These are phyloP conservation scores for Candida stauntonica DNA, from an alignment of 805 yeast genomes.

Conservation along the genomic window DNA sequence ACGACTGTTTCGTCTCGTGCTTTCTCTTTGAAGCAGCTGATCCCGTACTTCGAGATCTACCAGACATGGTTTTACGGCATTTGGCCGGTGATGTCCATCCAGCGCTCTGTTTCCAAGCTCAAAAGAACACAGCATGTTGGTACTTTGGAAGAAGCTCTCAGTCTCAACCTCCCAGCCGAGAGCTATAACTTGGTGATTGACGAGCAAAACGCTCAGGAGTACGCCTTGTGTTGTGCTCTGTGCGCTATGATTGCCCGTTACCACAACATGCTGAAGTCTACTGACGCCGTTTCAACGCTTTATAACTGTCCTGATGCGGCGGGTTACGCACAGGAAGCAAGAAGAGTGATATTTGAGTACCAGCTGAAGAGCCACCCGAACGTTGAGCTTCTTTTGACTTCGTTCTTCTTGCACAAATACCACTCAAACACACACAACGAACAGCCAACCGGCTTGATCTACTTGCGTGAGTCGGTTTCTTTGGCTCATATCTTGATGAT, in stretches of 20 bases:
- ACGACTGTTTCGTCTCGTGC: too few species aligned
- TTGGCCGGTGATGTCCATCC: slow-evolving; percentile 24
- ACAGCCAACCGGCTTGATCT: slow-evolving; percentile 16
- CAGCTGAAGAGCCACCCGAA: slow-evolving; percentile 18
- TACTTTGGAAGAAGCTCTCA: slow-evolving; percentile 6
- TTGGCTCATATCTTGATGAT: slow-evolving; percentile 21
- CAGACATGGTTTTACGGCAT: slow-evolving; percentile 27
- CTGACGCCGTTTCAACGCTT: slow-evolving; percentile 13
- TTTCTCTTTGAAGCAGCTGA: slow-evolving; percentile 18
- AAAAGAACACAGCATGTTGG: slow-evolving; percentile 1
- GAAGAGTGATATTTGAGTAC: slow-evolving; percentile 17
- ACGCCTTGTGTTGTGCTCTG: slow-evolving; percentile 22
- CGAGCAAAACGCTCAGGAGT: slow-evolving; percentile 15
- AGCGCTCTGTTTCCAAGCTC: slow-evolving; percentile 15
- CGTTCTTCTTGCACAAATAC: slow-evolving; percentile 22
- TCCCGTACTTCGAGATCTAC: slow-evolving; percentile 23
- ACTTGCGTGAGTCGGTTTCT: slow-evolving; percentile 23
- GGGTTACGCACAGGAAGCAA: slow-evolving; percentile 22
- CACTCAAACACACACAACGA: slow-evolving; percentile 20
- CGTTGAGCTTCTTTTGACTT: slow-evolving; percentile 15
- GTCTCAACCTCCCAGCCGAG: slow-evolving; percentile 4
- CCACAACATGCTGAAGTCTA: slow-evolving; percentile 21
- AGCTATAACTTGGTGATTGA: slow-evolving; percentile 5
- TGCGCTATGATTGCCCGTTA: slow-evolving; percentile 24
- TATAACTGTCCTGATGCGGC: slow-evolving; percentile 19